phyloP scores from a whole-genome alignment of 208 protist species.

The Acanthamoeba rhysodes region DNA sequence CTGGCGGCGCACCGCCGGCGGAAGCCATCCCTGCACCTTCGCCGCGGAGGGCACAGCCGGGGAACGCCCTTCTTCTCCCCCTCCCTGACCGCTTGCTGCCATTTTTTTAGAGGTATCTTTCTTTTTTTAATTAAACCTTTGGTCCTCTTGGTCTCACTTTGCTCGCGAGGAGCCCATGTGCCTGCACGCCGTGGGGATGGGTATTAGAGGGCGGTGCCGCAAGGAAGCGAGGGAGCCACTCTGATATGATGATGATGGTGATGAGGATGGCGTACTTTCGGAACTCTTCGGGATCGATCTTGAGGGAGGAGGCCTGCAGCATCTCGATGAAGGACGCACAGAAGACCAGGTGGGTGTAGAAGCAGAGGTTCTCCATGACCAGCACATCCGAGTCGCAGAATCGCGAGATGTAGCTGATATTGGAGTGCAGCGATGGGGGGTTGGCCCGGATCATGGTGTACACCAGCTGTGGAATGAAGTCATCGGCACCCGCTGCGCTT shows the following conservation, averaged over 20 bases:
- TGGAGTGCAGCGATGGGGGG: slow-evolving; percentile 64
- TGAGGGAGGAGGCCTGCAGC: slow-evolving; percentile 68
- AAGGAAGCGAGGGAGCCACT: too few species aligned
- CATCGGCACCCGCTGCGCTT: slow-evolving; percentile 67
- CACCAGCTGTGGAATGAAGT: slow-evolving; percentile 74
- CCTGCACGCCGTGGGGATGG: not conserved
- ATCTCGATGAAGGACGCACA: slow-evolving; percentile 74
- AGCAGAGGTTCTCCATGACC: slow-evolving; percentile 73
- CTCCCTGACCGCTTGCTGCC: not conserved
- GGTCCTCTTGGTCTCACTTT: too few species aligned
- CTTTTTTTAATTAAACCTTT: too few species aligned
- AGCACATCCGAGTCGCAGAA: slow-evolving; percentile 65
- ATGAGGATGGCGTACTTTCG: not conserved
- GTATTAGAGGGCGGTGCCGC: not conserved
- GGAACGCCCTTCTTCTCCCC: not conserved
- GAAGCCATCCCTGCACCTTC: not conserved
- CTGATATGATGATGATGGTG: too few species aligned
- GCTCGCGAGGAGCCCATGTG: not conserved
- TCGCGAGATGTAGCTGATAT: slow-evolving; percentile 71
- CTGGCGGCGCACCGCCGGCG: not conserved
- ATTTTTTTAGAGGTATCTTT: too few species aligned
- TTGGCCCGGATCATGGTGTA: slow-evolving; percentile 55
- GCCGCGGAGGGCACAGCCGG: not conserved
- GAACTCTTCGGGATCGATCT: slow-evolving; percentile 59
- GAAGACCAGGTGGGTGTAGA: slow-evolving; percentile 73